phyloP scores from a whole-genome alignment of 2,329 filamentous ascomycete species.

The Pezizomycotina sp. region DNA sequence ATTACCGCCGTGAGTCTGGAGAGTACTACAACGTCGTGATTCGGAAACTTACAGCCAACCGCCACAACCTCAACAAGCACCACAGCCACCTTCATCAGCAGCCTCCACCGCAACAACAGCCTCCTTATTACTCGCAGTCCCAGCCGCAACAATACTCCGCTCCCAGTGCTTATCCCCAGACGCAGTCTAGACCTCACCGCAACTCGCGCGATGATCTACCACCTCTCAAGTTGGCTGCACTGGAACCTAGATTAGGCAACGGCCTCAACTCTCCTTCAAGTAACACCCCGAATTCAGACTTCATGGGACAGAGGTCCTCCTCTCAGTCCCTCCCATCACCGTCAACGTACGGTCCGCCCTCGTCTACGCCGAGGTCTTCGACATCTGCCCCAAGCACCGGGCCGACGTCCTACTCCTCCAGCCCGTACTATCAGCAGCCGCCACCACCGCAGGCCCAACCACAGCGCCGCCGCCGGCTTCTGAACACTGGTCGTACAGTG shows the following conservation, averaged over 20 bases:
- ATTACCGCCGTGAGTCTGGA: constrained; percentile 16
- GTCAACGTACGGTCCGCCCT: constrained; percentile 18
- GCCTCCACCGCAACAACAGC: constrained; percentile 13
- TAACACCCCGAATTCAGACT: constrained; percentile 14
- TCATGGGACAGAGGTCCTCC: constrained; percentile 16
- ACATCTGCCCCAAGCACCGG: constrained; percentile 10
- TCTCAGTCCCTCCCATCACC: constrained; percentile 23
- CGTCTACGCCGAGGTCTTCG: constrained; percentile 8
- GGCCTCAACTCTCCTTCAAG: constrained; percentile 18
- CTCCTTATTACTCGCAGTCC: constrained; percentile 13
- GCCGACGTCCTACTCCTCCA: constrained; percentile 16
- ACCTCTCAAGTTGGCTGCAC: constrained; percentile 15
- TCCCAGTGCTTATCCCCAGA: too few relatives aligned
- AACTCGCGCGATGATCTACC: constrained; percentile 17
- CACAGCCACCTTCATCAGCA: constrained; percentile 18
- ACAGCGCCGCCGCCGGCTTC: too few relatives aligned
- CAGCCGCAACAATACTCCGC: constrained; percentile 12
- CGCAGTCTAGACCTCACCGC: too few relatives aligned
- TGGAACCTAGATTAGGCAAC: constrained; percentile 15
- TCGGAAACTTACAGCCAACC: constrained; percentile 13
- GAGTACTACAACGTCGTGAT: constrained; percentile 14
- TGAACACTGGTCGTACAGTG: too few relatives aligned
- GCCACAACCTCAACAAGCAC: constrained; percentile 10
- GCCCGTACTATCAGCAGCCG: constrained; percentile 19
- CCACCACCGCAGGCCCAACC: constrained; percentile 21